Evolutionary conservation across 768 basidiomycete species (phyloP).

Genomic region (Punctularia strigosozonata): DNA sequence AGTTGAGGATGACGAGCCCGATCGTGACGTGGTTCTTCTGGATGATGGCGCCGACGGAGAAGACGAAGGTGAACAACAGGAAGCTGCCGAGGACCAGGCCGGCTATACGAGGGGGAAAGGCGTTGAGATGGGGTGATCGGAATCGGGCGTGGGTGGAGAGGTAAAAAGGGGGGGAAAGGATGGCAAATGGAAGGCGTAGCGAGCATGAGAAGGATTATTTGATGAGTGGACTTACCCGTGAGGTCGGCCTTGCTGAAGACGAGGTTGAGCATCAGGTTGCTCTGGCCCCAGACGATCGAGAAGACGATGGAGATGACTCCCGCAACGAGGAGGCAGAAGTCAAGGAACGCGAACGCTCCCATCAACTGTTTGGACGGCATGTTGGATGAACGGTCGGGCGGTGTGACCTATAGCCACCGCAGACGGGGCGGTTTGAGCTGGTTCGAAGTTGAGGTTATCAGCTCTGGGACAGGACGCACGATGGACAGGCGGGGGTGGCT

Average conservation of each 20-base stretch:
- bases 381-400: too few relatives aligned
- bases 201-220: background rate
- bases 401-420: too few relatives aligned
- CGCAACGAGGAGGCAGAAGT: conserved; percentile 57
- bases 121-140: too few relatives aligned
- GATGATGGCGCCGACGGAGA: conserved; percentile 62
- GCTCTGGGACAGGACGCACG: too few relatives aligned
- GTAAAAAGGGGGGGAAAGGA: background rate
- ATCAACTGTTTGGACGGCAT: conserved; percentile 71
- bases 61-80: conserved; percentile 51
- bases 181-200: background rate
- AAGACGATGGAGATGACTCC: conserved; percentile 54
- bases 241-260: conserved; percentile 48
- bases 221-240: conserved; percentile 32
- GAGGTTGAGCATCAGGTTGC: conserved; percentile 65
- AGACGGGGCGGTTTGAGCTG: too few relatives aligned
- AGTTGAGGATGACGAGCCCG: conserved; percentile 70
- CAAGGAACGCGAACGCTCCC: conserved; percentile 63
- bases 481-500: too few relatives aligned
- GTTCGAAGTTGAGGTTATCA: too few relatives aligned
- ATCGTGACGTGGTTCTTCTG: conserved; percentile 57
- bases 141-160: background rate
- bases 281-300: conserved; percentile 59
- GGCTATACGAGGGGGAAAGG: conserved; percentile 27
- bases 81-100: conserved; percentile 59